Conservation (phyloP, 2,329 filamentous ascomycete genomes). For the Diaporthe velutina region DNA sequence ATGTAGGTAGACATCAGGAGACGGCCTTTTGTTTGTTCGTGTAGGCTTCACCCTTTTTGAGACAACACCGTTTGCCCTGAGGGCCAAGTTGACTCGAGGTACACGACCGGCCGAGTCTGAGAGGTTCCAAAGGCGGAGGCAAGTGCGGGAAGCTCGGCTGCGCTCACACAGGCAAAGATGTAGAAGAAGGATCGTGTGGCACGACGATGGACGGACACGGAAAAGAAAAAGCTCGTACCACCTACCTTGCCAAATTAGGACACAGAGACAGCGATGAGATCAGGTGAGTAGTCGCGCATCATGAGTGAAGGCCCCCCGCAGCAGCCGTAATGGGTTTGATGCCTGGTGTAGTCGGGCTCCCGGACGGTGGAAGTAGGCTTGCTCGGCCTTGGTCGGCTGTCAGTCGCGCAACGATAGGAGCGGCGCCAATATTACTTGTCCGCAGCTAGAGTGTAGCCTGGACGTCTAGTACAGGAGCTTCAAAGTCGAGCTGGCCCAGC, state of each 20-base stretch:
- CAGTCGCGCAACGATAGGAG: not conserved
- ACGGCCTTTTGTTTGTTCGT: not conserved
- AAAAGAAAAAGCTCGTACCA: conserved; percentile 14
- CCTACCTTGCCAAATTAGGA: conserved; percentile 21
- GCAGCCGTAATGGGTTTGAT: not conserved
- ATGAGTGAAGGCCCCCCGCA: conserved; percentile 10
- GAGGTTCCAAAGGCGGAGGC: conserved; percentile 2
- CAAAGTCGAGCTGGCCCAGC: not conserved
- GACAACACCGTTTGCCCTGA: conserved; percentile 1
- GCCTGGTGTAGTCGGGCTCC: not conserved
- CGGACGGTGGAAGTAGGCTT: not conserved
- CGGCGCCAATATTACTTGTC: not conserved
- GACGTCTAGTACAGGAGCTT: not conserved
- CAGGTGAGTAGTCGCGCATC: not conserved
- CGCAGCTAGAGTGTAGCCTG: not conserved
- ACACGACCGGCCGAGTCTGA: conserved; percentile 10
- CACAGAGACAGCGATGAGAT: not conserved
- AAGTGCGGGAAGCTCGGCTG: not conserved
- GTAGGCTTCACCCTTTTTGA: not conserved
- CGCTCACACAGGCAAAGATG: not conserved
- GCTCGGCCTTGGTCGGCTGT: conserved; percentile 19
- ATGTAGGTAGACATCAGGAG: not conserved
- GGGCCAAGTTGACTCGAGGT: not conserved
- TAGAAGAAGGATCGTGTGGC: not conserved
- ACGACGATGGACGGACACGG: not conserved